Evolutionary conservation across 805 yeast species (phyloP), one percentile per base, ranked within the genome.

Genomic region (Tanozyma kutaoensis): DNA sequence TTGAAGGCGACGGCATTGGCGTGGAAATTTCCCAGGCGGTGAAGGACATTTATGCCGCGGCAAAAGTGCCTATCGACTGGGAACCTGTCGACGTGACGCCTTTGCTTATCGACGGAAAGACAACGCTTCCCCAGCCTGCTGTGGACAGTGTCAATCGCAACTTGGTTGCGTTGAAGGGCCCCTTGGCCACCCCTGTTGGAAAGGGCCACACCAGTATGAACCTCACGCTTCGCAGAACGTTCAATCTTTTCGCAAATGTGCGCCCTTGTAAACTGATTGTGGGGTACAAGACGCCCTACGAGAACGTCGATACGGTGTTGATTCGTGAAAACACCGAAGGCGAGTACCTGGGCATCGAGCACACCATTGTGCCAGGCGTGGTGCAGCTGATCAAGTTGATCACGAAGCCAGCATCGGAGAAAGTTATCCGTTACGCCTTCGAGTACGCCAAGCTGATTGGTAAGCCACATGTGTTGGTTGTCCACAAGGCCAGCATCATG

Each of bases 271-370:
- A 80, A 62, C 79, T 93, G 34, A 72, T 91, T 42, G 79, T 71
- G 36, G 98, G 98, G 50, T 86, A 72, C 74, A 70, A 85, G 58
- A 91, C 97, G 35, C 93, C 88, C 26, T 80, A 79, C 61, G 65
- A 69, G 34, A 69, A 80, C 54, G 97, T 91, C 38, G 93, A 91
- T 62, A 78, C 95, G 38, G 95, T 88, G 20, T 68, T 91, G 47
- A 86, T 91, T 57, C 85, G 98, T 72, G 98, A 91, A 67, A 91
- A 91, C 75, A 88, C 98, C 40, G 97, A 91, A 62, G 98, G 98
- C 69, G 98, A 88, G 65, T 88, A 88, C 68, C 86, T 96, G 18
- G 98, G 98, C 64, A 86, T 91, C 45, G 98, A 91, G 69, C 98
- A 91, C 68, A 79, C 84, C 38, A 85, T 91, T 39, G 93, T 85